phyloP scores from a whole-genome alignment of 106 monocot species.

The Apostasia shenzhenica region DNA sequence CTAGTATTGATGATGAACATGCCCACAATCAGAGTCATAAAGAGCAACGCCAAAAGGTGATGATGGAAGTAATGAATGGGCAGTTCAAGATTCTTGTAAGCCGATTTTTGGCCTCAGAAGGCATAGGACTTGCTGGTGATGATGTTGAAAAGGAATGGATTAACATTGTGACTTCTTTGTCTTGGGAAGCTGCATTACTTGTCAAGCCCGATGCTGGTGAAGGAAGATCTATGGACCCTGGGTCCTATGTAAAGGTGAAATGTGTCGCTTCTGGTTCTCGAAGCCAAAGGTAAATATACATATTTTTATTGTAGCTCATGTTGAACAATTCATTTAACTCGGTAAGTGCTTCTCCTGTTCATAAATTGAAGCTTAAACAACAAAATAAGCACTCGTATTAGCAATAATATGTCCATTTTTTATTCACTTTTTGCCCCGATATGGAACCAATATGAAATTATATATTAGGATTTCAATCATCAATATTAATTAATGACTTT shows the following conservation, averaged over 20 bases:
- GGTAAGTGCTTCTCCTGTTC: neutral
- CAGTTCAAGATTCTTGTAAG: constrained; percentile 65
- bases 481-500: too few relatives aligned
- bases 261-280: constrained; percentile 46
- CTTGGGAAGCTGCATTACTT: constrained; percentile 88
- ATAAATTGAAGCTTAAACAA: neutral
- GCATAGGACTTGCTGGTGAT: constrained; percentile 23
- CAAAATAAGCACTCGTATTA: too few relatives aligned
- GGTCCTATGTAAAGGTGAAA: constrained; percentile 52
- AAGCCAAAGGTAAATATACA: constrained; percentile 37
- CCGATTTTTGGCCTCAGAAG: constrained; percentile 65
- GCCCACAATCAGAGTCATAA: constrained; percentile 13
- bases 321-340: neutral
- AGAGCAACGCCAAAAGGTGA: constrained; percentile 58
- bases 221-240: constrained; percentile 64
- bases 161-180: constrained; percentile 64
- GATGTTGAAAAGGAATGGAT: constrained; percentile 55
- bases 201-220: constrained; percentile 65
- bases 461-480: too few relatives aligned
- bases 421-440: too few relatives aligned
- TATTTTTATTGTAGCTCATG: neutral
- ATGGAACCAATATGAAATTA: too few relatives aligned
- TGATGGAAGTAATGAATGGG: constrained; percentile 78
- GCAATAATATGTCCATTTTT: too few relatives aligned
- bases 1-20: constrained; percentile 25